These are phyloP conservation scores for Coffea eugenioides DNA, from an alignment of 257 asterid genomes.

Conservation along the genomic window DNA sequence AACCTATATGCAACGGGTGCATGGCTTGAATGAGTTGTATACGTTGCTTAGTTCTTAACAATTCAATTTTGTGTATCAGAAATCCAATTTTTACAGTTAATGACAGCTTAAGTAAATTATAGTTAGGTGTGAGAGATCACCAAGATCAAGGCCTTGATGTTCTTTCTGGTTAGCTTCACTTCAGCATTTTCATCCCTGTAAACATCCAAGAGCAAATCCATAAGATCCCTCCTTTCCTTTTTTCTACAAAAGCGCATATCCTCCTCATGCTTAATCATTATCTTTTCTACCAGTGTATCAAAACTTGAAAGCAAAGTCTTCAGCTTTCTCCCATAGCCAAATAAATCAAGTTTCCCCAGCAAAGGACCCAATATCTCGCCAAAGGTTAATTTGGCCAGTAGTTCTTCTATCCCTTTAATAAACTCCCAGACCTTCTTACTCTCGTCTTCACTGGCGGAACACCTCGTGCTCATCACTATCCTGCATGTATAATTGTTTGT, in stretches of 20 bases:
- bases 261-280: constrained; percentile 43
- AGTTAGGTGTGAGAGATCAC: not conserved
- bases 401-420: constrained; percentile 47
- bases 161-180: not conserved
- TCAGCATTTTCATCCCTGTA: not conserved
- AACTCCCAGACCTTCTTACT: constrained; percentile 45
- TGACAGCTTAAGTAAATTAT: too few species aligned
- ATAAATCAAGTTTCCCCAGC: constrained; percentile 41
- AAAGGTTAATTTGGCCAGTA: constrained; percentile 30
- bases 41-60: too few species aligned
- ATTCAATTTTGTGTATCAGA: too few species aligned
- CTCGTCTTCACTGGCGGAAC: constrained; percentile 40
- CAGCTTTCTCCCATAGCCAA: constrained; percentile 50
- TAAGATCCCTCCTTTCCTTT: constrained; percentile 36
- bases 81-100: too few species aligned
- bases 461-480: constrained; percentile 54
- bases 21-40: too few species aligned
- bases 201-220: constrained; percentile 54
- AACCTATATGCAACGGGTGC: too few species aligned
- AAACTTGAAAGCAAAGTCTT: constrained; percentile 38
- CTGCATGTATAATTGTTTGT: constrained; percentile 52
- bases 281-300: constrained; percentile 50
- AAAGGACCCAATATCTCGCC: too few species aligned
- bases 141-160: constrained; percentile 10
- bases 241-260: constrained; percentile 24